A percentile compares a stretch with the other conserved stretches of the same genome.
Conservation (phyloP, 1,139 yeast genomes). For the Arxiozyma bovina region DNA sequence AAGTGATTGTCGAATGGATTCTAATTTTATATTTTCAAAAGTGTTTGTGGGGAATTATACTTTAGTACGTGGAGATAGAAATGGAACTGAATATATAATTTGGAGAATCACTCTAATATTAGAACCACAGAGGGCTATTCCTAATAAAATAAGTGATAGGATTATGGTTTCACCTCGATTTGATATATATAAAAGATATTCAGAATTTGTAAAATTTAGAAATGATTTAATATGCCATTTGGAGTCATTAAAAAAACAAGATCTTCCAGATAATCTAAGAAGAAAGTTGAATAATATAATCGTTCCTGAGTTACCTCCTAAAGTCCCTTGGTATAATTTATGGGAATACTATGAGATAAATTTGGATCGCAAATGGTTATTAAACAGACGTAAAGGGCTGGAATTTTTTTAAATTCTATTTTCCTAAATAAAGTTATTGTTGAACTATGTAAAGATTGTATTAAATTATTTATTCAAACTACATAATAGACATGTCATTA, state of each 20-base stretch:
- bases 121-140: conserved; percentile 9
- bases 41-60: conserved; percentile 23
- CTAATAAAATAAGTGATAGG: conserved; percentile 2
- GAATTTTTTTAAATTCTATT: conserved; percentile 23
- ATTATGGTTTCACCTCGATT: conserved; percentile 9
- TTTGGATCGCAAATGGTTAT: conserved; percentile 23
- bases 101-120: conserved; percentile 24
- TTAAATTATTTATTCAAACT: conserved; percentile 7
- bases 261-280: not conserved
- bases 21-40: conserved; percentile 7
- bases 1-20: conserved; percentile 8
- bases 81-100: conserved; percentile 21
- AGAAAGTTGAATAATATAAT: conserved; percentile 1
- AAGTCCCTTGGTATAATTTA: conserved; percentile 26
- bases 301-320: conserved; percentile 25
- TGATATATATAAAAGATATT: conserved; percentile 22
- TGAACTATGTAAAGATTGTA: conserved; percentile 13
- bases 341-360: conserved; percentile 25
- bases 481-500: not conserved
- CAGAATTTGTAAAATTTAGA: conserved; percentile 22
- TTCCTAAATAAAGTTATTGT: conserved; percentile 18
- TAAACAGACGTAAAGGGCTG: conserved; percentile 25
- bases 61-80: conserved; percentile 18
- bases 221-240: conserved; percentile 8
- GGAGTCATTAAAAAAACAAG: not conserved